A percentile compares a stretch with the other conserved stretches of the same genome.
phyloP scores from a whole-genome alignment of 257 asterid genomes.

The Solanum chmielewskii region DNA sequence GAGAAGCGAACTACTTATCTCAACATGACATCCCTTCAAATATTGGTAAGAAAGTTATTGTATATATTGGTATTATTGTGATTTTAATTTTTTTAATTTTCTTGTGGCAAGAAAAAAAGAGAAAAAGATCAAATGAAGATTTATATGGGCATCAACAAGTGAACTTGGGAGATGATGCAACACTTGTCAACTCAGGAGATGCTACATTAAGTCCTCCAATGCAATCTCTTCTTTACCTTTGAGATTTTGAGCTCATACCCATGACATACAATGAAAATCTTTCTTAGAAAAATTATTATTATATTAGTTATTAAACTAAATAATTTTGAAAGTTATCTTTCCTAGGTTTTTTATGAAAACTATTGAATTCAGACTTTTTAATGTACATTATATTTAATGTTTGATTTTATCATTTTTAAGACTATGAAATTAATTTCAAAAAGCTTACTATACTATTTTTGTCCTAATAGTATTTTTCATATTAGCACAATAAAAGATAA shows the following conservation, averaged over 20 bases:
- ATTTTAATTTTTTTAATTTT: not conserved
- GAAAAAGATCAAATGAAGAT: not conserved
- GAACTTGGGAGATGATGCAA: not conserved
- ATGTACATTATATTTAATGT: not conserved
- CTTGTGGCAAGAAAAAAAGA: not conserved
- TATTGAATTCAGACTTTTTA: not conserved
- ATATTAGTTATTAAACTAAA: too few relatives aligned
- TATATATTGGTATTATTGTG: too few relatives aligned
- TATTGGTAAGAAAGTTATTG: not conserved
- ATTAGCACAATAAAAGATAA: too few relatives aligned
- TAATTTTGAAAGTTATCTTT: too few relatives aligned
- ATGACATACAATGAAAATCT: not conserved
- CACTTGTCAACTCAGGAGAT: not conserved
- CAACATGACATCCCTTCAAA: not conserved
- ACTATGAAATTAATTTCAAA: too few relatives aligned
- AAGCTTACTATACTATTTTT: too few relatives aligned
- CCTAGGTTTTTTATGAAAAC: too few relatives aligned
- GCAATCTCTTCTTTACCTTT: not conserved
- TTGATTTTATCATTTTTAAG: not conserved
- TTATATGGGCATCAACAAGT: not conserved
- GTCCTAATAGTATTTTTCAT: not conserved
- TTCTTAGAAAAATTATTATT: not conserved
- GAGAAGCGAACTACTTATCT: not conserved
- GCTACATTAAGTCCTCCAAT: not conserved
- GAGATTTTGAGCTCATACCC: not conserved